phyloP scores from a whole-genome alignment of 2,329 filamentous ascomycete species.

The Alternaria postmessia region DNA sequence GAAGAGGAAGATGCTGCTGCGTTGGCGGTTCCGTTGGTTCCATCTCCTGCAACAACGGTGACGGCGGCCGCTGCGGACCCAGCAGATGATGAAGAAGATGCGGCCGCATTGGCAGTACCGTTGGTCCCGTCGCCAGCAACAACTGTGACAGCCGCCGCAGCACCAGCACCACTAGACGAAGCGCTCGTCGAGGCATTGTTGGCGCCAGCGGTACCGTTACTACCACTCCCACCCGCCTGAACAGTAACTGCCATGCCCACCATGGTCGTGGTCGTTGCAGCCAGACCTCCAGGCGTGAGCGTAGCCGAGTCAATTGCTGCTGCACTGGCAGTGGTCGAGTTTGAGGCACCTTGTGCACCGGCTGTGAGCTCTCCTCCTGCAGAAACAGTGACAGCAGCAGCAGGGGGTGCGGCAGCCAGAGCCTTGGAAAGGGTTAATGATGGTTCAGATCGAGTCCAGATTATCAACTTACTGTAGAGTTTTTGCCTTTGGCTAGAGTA shows the following conservation, averaged over 20 bases:
- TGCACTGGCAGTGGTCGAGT: slow-evolving; percentile 16
- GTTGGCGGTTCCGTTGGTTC: slow-evolving; percentile 16
- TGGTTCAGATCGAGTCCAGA: not conserved
- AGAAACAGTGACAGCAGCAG: slow-evolving; percentile 22
- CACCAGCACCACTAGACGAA: not conserved
- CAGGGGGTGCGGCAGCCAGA: not conserved
- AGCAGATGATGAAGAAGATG: slow-evolving; percentile 16
- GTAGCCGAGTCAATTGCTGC: slow-evolving; percentile 31
- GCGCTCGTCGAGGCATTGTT: not conserved
- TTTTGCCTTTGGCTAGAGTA: slow-evolving; percentile 16
- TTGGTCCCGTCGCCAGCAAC: slow-evolving; percentile 25
- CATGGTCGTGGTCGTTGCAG: slow-evolving; percentile 28
- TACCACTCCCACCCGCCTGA: slow-evolving; percentile 16
- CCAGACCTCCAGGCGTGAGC: slow-evolving; percentile 31
- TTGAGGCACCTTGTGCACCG: slow-evolving; percentile 18
- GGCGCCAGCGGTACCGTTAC: slow-evolving; percentile 9
- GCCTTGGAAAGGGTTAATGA: not conserved
- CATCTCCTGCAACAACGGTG: slow-evolving; percentile 29
- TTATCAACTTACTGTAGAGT: slow-evolving; percentile 23
- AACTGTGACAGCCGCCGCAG: slow-evolving; percentile 26
- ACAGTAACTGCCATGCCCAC: slow-evolving; percentile 30
- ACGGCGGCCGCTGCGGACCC: slow-evolving; percentile 7
- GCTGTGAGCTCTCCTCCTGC: slow-evolving; percentile 23
- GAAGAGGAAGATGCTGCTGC: slow-evolving; percentile 24
- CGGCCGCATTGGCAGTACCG: slow-evolving; percentile 22